A percentile compares a stretch with the other conserved stretches of the same genome.
These are phyloP conservation scores for Panicum virgatum DNA, from an alignment of 202 grass and related monocot genomes.

Conservation along the genomic window DNA sequence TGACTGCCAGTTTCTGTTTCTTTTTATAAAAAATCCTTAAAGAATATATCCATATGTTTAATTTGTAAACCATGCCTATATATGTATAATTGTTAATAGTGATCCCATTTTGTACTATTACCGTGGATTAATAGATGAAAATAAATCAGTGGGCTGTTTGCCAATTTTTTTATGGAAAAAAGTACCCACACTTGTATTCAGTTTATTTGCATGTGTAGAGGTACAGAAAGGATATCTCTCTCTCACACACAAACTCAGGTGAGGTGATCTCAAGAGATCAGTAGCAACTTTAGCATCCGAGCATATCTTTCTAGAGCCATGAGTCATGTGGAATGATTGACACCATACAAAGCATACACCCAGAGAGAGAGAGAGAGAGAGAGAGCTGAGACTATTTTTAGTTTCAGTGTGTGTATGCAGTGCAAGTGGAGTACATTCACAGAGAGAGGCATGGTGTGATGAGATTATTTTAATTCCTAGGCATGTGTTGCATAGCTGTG, in stretches of 20 bases:
- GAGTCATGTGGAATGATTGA: not conserved
- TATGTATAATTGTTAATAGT: not conserved
- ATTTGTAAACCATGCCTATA: not conserved
- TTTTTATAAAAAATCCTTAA: too few relatives aligned
- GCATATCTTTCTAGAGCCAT: constrained; percentile 19
- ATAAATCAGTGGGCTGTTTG: not conserved
- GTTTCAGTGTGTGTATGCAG: not conserved
- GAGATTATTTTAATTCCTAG: not conserved
- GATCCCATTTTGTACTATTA: not conserved
- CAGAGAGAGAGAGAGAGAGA: too few relatives aligned
- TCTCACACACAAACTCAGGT: not conserved
- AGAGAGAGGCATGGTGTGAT: not conserved
- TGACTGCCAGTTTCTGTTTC: not conserved
- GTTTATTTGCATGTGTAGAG: not conserved
- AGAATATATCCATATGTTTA: too few relatives aligned
- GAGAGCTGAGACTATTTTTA: too few relatives aligned
- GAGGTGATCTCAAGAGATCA: constrained; percentile 2
- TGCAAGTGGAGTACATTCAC: constrained; percentile 5
- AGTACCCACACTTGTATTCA: not conserved
- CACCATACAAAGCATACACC: not conserved
- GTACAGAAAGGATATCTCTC: not conserved
- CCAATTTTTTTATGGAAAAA: not conserved
- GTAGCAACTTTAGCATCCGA: not conserved
- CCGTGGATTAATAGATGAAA: not conserved
- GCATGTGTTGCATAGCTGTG: constrained; percentile 30